Evolutionary conservation across 441 rosid species (phyloP), one percentile per base, ranked within the genome.

Genomic region (Viola pubescens): DNA sequence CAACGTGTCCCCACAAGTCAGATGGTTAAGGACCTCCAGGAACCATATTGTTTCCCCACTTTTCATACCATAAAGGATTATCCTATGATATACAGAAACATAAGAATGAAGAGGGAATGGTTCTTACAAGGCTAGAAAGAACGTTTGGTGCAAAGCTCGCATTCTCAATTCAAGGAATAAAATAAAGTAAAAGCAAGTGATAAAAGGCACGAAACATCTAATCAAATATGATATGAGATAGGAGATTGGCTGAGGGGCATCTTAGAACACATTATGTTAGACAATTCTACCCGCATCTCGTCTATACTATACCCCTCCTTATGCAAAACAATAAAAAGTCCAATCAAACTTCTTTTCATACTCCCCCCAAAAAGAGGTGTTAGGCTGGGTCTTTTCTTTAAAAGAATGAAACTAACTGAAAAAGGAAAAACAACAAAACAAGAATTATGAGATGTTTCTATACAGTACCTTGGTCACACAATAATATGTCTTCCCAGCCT

Each of bases 381-480:
- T 1, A 26, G 34, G 34, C 34, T 40, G 7, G 37, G 6, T 14
- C 12, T 9, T 56, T 49, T n/a, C 50, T 37, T 26, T 13, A 52
- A 52, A 69, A 42, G 19, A 16, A 63, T 4, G 34, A 38, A 47
- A 5, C 9, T 62, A n/a, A 52, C 12, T 0, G 52, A 13, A 37
- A 12, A 58, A 34, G 26, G 43, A 26, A 5, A 12, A 50, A 42
- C 34, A 50, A 10, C 8, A 52, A 44, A 26, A 37, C n/a, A 37
- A 12, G 19, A 49, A 37, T 3, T 16, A 52, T 13, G 11, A 13
- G n/a, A 55, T 54, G 60, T 52, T 55, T 49, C 9, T 37, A 54
- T 9, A 26, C 41, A 43, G 60, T 76, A 87, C 98, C 89, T 91
- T 91, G 41, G 98, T 91, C 57, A 89, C 87, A 65, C 91, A 81